Evolutionary conservation across 2,329 filamentous ascomycete genomes (phyloP).

Genomic region (Trichoderma oligosporum): DNA sequence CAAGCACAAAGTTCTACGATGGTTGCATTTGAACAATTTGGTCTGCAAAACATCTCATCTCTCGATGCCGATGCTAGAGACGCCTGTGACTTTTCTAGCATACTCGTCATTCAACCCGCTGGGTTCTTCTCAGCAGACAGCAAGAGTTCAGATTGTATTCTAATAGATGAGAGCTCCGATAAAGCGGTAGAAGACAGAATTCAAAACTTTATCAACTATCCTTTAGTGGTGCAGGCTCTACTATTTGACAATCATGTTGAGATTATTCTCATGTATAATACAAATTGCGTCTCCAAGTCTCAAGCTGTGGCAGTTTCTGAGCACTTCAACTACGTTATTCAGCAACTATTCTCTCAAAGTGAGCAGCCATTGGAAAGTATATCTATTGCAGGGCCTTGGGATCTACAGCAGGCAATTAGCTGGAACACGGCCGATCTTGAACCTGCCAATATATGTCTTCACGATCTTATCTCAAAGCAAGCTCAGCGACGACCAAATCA

Average conservation of each 20-base stretch:
- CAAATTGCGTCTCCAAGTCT: not conserved
- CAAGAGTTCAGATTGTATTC: not conserved
- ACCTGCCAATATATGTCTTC: not conserved
- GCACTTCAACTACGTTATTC: slow-evolving; percentile 1
- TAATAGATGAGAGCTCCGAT: not conserved
- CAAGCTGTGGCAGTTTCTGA: slow-evolving; percentile 1
- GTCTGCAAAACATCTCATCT: slow-evolving; percentile 29
- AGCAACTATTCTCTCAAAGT: not conserved
- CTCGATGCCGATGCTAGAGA: slow-evolving; percentile 17
- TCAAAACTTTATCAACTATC: slow-evolving; percentile 12
- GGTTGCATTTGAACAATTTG: slow-evolving; percentile 27
- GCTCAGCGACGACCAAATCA: not conserved
- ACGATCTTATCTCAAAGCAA: slow-evolving; percentile 9
- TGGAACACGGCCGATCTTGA: not conserved
- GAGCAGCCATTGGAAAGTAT: not conserved
- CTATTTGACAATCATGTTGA: not conserved
- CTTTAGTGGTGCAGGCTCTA: not conserved
- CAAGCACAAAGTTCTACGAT: slow-evolving; percentile 26
- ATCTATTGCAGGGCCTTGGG: slow-evolving; percentile 8
- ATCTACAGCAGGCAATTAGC: not conserved
- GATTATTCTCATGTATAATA: slow-evolving; percentile 10
- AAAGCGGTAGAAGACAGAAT: not conserved
- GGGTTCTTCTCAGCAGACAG: not conserved
- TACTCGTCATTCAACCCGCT: slow-evolving; percentile 19
- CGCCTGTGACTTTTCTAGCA: slow-evolving; percentile 15